Evolutionary conservation across 805 yeast genomes (phyloP), one percentile per base, ranked within the genome.

Genomic region (Clavispora santaluciae): DNA sequence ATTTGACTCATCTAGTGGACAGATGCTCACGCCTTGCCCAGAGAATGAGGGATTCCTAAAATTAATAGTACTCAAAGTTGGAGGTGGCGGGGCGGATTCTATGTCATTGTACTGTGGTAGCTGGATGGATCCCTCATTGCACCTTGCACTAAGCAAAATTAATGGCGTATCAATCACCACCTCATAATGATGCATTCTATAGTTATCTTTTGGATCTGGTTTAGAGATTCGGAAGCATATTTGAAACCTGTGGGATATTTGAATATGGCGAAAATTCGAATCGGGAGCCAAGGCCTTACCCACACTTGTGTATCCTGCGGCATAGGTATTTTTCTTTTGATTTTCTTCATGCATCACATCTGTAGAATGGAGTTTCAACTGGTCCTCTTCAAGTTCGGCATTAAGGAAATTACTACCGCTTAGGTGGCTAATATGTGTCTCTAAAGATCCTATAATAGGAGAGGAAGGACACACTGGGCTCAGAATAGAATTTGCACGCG

Each of bases 101-200:
- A 62, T 43, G 21, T 63, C 70, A 37, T 63, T 60, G 36, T 70
- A 70, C 38, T 53, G 57, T 0, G 75, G 75, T 34, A 70, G 56
- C 44, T 68, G 73, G 6, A 60, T 54, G 1, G 72, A 63, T 4
- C 50, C 67, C 6, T 66, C 73, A 45, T 59, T 60, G 49, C 74
- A 69, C 43, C 64, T 65, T 0, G 73, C 55, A 47, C 73, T 67
- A 36, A 70, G 54, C 43, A 70, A 55, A 24, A 75, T 70, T 26
- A 85, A 68, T 0, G 93, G 93, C 0, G 91, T 83, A 55, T 85
- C 93, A 29, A 85, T 83, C 33, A 85, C 77, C 16, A 85, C 90
- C 51, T 85, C 95, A 53, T 81, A 85, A 57, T 85, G 90, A 51
- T 83, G 88, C 64, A 78, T 61, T 46, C 75, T 76, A 42, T 37